Conservation (phyloP, 2,329 filamentous ascomycete genomes). For the Hypocreales sp. region DNA sequence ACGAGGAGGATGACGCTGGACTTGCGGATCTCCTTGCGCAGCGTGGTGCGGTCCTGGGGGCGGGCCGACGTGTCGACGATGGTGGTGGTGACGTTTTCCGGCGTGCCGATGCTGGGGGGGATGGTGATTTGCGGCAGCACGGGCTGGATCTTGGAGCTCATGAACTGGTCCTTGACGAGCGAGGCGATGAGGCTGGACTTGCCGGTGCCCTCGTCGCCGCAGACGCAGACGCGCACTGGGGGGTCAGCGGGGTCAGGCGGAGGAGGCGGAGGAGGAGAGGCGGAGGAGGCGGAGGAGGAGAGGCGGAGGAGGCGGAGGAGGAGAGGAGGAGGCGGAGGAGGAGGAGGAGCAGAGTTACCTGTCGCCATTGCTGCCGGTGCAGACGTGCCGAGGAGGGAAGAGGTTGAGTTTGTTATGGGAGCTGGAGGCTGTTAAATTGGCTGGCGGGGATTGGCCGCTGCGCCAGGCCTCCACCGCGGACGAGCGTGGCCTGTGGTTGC, state of each 20-base stretch:
- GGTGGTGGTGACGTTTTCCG: conserved; percentile 92
- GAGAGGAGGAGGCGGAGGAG: no score
- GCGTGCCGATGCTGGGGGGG: conserved; percentile 80
- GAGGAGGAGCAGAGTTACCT: no score
- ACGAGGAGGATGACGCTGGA: conserved; percentile 94
- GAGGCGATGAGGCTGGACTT: conserved; percentile 90
- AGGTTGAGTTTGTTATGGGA: no score
- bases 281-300: no score
- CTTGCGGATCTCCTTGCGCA: conserved; percentile 90
- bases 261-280: conserved; percentile 3
- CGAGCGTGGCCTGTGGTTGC: no score
- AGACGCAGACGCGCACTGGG: conserved; percentile 78
- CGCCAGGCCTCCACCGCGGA: no score
- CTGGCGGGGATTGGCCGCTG: no score
- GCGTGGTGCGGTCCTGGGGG: conserved; percentile 77
- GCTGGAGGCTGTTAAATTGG: no score
- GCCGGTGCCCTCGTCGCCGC: conserved; percentile 89
- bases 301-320: no score
- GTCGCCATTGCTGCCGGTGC: no score
- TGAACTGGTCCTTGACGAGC: conserved; percentile 92
- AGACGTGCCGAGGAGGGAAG: no score
- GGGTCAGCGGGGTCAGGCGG: no score
- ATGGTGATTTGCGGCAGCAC: conserved; percentile 92
- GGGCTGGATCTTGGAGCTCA: conserved; percentile 87
- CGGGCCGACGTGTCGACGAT: conserved; percentile 95